Evolutionary conservation across 2,329 filamentous ascomycete species (phyloP), one percentile per base, ranked within the genome.

Genomic region (Macrophomina pseudophaseolina): DNA sequence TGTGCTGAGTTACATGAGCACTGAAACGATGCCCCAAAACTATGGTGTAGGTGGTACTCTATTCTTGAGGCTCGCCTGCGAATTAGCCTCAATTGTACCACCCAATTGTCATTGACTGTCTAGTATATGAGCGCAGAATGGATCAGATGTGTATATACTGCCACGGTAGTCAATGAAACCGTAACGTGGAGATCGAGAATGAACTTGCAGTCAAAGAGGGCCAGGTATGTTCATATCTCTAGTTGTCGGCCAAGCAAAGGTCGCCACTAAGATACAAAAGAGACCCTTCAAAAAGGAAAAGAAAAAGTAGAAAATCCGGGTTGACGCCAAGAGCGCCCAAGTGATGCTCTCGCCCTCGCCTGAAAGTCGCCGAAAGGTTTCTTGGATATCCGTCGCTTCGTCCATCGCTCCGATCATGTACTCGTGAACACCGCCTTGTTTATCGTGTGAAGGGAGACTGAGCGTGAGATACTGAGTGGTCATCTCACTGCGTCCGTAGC

Each of bases 231-330:
- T 32, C 40, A 44, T 62, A 62, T 62, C 44, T 62, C 30, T 62
- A 62, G 58, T 44, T 49, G 42, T 33, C 56, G 56, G 40, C 42
- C 58, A 32, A 62, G 58, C 32, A 40, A 62, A 23, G 44, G 58
- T 62, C 58, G 58, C 18, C 35, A 65, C 63, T 65, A 65, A 58
- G 63, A 65, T 65, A 65, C 63, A 65, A 11, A 44, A 53, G 49
- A 64, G 42, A 6, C 42, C 51, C 28, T 18, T 18, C 40, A 58
- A 40, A 23, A 38, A n/a, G 18, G 38, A 38, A 51, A 48, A 8
- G 52, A 46, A 56, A 56, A 65, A 54, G 40, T 33, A 40, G 49
- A 53, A 49, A 30, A 48, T 52, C 63, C 63, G 53, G 52, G 46
- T 40, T 49, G 63, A 65, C 63, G 63, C 63, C 63, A 18, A 58